Evolutionary conservation across 805 yeast genomes (phyloP), one percentile per base, ranked within the genome.

Genomic region (Spathaspora gorwiae): DNA sequence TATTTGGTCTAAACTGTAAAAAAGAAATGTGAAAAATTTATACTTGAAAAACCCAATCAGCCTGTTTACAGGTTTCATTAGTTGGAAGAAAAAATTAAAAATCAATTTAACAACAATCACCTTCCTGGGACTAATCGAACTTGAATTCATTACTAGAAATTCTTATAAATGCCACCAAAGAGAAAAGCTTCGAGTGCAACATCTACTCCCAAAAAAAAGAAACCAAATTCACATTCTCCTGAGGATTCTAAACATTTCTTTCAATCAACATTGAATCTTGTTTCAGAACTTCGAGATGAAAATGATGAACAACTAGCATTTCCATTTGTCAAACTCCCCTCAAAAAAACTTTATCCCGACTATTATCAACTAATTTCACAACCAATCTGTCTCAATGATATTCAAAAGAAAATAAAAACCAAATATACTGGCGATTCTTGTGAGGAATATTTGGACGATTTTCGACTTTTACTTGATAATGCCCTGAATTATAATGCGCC

Each of bases 401-500:
- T 65, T 43, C 60, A 55, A 50, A 67, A 59, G 52, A 66, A 63
- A 40, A 71, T 43, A 47, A 66, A 34, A 65, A 80, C 61, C 27
- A 68, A 64, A 45, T 67, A 69, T 40, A 43, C 56, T 15, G 54
- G 56, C 14, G 58, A 54, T 19, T 75, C 74, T 14, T 72, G 82
- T 47, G 73, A 53, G 1, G 67, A 60, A 42, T 65, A 68, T 46
- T 39, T 66, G 37, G 62, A 42, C 11, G 75, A 70, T 50, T 68
- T 71, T 54, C 54, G 60, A 47, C 55, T 61, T 40, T 53, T 71
- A 45, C 51, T 62, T 29, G 70, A 65, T 46, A 71, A 71, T 48
- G 75, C 76, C 8, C 57, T 58, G 35, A 57, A 57, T 34, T 71
- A 68, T 55, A 71, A 71, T 52, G 73, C 67, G 49, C 70, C 73